These are phyloP conservation scores for Larix kaempferi DNA, from an alignment of 75 land plant genomes.

Conservation along the genomic window DNA sequence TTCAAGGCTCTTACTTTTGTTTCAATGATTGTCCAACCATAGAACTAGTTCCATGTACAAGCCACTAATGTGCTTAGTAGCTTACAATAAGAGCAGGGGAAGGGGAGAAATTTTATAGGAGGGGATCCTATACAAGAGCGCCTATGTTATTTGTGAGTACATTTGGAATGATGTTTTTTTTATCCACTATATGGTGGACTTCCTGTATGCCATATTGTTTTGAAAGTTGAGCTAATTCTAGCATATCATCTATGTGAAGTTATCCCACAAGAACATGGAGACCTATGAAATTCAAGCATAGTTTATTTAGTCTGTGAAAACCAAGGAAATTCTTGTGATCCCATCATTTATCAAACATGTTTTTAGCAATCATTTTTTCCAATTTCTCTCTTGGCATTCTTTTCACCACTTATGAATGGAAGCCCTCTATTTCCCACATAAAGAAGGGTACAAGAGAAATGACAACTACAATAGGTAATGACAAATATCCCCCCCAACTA, in stretches of 20 bases:
- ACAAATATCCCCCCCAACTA: too few species aligned
- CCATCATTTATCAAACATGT: slow-evolving; percentile 71
- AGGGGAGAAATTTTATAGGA: slow-evolving; percentile 55
- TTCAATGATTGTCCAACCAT: slow-evolving; percentile 94
- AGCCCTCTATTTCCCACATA: slow-evolving; percentile 89
- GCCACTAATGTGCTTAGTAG: slow-evolving; percentile 83
- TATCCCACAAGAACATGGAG: slow-evolving; percentile 94
- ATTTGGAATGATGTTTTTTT: slow-evolving; percentile 87
- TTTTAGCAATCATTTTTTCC: slow-evolving; percentile 57
- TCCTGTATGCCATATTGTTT: slow-evolving; percentile 88
- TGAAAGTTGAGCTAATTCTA: slow-evolving; percentile 85
- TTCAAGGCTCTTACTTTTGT: slow-evolving; percentile 82
- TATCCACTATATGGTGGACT: slow-evolving; percentile 89
- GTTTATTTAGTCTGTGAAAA: slow-evolving; percentile 87
- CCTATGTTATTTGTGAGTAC: slow-evolving; percentile 52
- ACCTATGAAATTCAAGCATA: slow-evolving; percentile 77
- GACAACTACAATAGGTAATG: too few species aligned
- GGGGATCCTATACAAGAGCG: slow-evolving; percentile 53
- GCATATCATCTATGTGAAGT: slow-evolving; percentile 85
- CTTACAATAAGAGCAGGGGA: slow-evolving; percentile 65
- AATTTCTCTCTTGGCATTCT: slow-evolving; percentile 62
- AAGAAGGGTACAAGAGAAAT: too few species aligned
- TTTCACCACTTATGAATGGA: slow-evolving; percentile 78
- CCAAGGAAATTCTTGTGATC: slow-evolving; percentile 76
- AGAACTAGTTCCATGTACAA: slow-evolving; percentile 94